These are phyloP conservation scores for Leccinum obscurum DNA, from an alignment of 768 basidiomycete genomes.

Conservation along the genomic window DNA sequence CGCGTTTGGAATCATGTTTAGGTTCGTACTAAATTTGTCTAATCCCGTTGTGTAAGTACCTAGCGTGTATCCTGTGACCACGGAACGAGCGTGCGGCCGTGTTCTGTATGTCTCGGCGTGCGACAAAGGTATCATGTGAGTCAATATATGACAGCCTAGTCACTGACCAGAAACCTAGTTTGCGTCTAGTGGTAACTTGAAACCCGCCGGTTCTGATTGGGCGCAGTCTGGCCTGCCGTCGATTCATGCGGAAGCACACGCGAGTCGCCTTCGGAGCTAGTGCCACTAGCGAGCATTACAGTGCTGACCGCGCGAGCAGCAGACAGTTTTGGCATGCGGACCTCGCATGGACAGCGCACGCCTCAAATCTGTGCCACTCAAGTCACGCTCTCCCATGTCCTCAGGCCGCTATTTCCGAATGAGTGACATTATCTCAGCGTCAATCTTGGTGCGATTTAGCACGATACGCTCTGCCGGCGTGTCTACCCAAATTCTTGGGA, in stretches of 20 bases:
- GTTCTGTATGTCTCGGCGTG: neutral
- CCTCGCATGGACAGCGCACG: slow-evolving; percentile 13
- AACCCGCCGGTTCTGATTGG: neutral
- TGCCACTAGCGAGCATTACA: neutral
- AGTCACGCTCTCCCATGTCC: slow-evolving; percentile 1
- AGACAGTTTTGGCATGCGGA: slow-evolving; percentile 1
- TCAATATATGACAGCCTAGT: neutral
- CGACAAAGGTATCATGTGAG: neutral
- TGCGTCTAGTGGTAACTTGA: neutral
- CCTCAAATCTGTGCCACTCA: neutral
- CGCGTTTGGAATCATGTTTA: too few relatives aligned
- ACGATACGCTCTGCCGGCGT: neutral
- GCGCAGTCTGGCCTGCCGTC: neutral
- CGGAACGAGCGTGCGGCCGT: neutral
- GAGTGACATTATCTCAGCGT: slow-evolving; percentile 14
- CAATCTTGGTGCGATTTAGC: slow-evolving; percentile 13
- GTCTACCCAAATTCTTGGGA: neutral
- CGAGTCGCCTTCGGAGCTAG: neutral
- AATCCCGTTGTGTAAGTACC: too few relatives aligned
- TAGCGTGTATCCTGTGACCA: neutral
- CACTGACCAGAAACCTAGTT: neutral
- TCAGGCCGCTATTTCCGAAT: slow-evolving; percentile 1
- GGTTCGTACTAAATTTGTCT: too few relatives aligned
- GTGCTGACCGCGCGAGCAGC: neutral
- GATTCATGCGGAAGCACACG: neutral